Percentiles rank a stretch among this genome's conserved stretches.
Evolutionary conservation across 202 grass and related monocot genomes (phyloP).

Genomic region (Setaria viridis): DNA sequence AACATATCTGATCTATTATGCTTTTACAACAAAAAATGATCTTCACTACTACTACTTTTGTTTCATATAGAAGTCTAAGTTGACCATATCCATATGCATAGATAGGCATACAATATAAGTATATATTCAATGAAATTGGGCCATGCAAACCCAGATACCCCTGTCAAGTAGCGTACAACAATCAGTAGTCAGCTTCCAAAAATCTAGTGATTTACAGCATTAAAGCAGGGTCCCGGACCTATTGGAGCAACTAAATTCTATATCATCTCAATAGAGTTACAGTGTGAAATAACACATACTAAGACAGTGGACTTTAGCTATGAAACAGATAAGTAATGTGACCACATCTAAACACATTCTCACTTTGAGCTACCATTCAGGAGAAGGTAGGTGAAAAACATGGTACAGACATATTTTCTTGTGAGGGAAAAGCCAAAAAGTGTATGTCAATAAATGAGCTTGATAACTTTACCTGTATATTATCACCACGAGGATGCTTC

Average conservation of each 20-base stretch:
- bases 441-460: constrained; percentile 29
- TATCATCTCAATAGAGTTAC: neutral
- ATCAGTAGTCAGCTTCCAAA: neutral
- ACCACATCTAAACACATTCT: constrained; percentile 3
- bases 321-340: neutral
- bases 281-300: neutral
- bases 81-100: neutral
- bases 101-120: neutral
- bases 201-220: neutral
- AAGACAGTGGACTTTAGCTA: neutral
- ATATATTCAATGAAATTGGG: neutral
- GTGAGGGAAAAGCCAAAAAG: constrained; percentile 3
- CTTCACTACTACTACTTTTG: neutral
- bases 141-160: neutral
- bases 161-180: neutral
- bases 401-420: constrained; percentile 20
- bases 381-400: constrained; percentile 4
- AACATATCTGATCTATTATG: neutral
- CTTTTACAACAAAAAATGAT: neutral
- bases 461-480: constrained; percentile 86
- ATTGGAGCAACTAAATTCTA: neutral
- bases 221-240: neutral
- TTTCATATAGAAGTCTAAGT: neutral
- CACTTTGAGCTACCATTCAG: constrained; percentile 23
- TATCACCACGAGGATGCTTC: constrained; percentile 99